phyloP scores from a whole-genome alignment of 129 eudicot species.

The Escallonia herrerae region DNA sequence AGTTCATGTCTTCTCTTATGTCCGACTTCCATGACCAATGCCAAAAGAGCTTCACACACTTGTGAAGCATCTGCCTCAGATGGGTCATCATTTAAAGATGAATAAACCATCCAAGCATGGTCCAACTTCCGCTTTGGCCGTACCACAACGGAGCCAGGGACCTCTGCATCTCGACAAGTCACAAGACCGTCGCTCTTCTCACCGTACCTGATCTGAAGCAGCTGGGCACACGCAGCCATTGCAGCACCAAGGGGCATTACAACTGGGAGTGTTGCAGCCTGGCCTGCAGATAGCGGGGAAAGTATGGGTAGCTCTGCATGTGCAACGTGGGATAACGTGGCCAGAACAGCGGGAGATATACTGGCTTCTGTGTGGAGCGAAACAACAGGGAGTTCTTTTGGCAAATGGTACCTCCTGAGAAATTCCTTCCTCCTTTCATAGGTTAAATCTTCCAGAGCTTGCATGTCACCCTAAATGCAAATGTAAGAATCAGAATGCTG shows the following conservation, averaged over 20 bases:
- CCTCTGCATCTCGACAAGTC: conserved; percentile 92
- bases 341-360: conserved; percentile 80
- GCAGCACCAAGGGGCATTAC: conserved; percentile 93
- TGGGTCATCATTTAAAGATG: conserved; percentile 70
- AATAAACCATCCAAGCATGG: conserved; percentile 98
- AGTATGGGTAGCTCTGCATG: conserved; percentile 79
- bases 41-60: conserved; percentile 81
- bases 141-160: conserved; percentile 93
- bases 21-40: conserved; percentile 69
- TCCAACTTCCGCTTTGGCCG: conserved; percentile 79
- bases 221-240: conserved; percentile 89
- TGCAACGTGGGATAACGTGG: conserved; percentile 80
- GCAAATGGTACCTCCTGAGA: conserved; percentile 48
- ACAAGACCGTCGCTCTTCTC: conserved; percentile 97
- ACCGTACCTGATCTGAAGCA: conserved; percentile 71
- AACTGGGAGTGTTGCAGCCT: conserved; percentile 62
- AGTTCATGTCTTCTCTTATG: conserved; percentile 41
- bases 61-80: conserved; percentile 74
- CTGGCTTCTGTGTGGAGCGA: conserved; percentile 84
- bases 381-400: conserved; percentile 75
- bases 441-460: conserved; percentile 87
- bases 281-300: conserved; percentile 37
- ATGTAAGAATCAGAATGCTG: conserved; percentile 8
- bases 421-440: conserved; percentile 67
- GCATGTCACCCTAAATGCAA: conserved; percentile 83